Conservation (phyloP, 345 rosid genomes). For the Citrus inodora region DNA sequence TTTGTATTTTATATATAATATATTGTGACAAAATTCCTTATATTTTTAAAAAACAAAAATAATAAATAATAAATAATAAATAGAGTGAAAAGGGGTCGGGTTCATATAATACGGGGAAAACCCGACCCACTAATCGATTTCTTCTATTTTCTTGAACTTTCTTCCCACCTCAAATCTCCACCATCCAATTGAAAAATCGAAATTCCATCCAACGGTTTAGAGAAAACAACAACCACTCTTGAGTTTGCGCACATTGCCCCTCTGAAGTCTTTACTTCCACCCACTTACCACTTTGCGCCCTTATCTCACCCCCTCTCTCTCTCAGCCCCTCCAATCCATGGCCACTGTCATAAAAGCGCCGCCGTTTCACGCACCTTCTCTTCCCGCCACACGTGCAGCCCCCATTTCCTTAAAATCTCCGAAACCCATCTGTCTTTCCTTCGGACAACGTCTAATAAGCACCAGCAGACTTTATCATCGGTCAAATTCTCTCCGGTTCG, state of each 20-base stretch:
- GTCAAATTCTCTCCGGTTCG: constrained; percentile 31
- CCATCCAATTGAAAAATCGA: constrained; percentile 11
- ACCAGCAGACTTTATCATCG: constrained; percentile 7
- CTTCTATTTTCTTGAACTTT: neutral
- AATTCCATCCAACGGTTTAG: constrained; percentile 12
- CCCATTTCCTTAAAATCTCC: constrained; percentile 23
- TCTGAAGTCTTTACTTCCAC: neutral
- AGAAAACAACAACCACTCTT: constrained; percentile 2
- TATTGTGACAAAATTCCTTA: too few relatives aligned
- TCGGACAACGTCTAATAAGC: constrained; percentile 30
- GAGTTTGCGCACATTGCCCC: too few relatives aligned
- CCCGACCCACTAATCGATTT: neutral
- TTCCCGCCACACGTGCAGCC: constrained; percentile 20
- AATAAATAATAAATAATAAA: too few relatives aligned
- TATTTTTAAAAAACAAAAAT: too few relatives aligned
- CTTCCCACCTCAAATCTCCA: neutral
- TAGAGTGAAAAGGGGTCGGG: neutral
- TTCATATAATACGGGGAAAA: neutral
- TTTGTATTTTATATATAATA: too few relatives aligned
- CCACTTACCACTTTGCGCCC: neutral
- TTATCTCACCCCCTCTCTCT: neutral
- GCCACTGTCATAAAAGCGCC: constrained; percentile 65
- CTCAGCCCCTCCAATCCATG: constrained; percentile 33
- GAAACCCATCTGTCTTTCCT: constrained; percentile 36
- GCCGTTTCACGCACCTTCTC: constrained; percentile 42